Evolutionary conservation across 1,139 yeast genomes (phyloP).

Genomic region (Protomyces inouyei): DNA sequence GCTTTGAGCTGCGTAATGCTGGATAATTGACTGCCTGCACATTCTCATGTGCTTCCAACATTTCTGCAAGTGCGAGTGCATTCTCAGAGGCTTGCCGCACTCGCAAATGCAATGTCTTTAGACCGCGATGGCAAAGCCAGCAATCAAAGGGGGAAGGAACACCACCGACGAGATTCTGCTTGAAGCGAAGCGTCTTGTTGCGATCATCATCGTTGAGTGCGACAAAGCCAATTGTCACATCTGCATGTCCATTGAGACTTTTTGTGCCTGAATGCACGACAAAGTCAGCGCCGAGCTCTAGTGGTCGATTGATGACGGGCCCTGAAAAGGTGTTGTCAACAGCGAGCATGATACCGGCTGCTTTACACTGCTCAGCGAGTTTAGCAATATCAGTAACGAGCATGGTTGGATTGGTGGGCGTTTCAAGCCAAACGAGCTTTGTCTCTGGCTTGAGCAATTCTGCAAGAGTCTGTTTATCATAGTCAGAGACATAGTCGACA

Average conservation of each 20-base stretch:
- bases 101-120: constrained; percentile 79
- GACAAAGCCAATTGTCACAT: constrained; percentile 80
- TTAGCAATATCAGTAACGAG: constrained; percentile 68
- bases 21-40: constrained; percentile 76
- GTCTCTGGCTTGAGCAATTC: constrained; percentile 32
- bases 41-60: constrained; percentile 48
- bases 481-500: constrained; percentile 58
- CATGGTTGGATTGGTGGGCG: constrained; percentile 84
- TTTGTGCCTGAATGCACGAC: constrained; percentile 87
- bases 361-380: constrained; percentile 36
- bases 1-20: constrained; percentile 63
- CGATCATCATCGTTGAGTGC: constrained; percentile 61
- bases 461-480: constrained; percentile 42
- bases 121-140: constrained; percentile 90
- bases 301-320: constrained; percentile 84
- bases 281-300: constrained; percentile 74
- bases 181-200: constrained; percentile 62
- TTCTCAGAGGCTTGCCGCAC: constrained; percentile 62
- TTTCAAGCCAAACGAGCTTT: constrained; percentile 75
- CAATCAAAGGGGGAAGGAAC: constrained; percentile 86
- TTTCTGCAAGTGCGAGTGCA: constrained; percentile 70
- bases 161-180: constrained; percentile 85
- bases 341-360: constrained; percentile 52
- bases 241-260: constrained; percentile 88
- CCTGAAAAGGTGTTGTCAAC: constrained; percentile 94